Evolutionary conservation across 352 stramenopile genomes (phyloP), one percentile per base, ranked within the genome.

Genomic region (Albugo candida): DNA sequence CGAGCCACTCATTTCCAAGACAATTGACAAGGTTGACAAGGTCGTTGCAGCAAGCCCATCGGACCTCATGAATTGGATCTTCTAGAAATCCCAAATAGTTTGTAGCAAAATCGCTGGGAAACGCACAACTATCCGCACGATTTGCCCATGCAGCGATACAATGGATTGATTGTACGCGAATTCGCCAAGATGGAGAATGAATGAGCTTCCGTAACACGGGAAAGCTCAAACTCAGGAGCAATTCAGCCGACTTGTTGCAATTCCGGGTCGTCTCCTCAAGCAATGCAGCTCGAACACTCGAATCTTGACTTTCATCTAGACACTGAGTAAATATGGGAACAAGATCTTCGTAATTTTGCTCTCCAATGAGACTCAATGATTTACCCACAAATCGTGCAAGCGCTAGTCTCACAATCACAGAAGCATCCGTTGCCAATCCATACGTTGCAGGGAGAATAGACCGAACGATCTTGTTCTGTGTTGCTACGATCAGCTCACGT

Each of bases 121-220:
- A 60, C 38, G 59, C 45, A 8, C 65, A 60, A 3, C 67, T 68
- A 47, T 86, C 71, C 0, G 63, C 59, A 43, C 73, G 73, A 46
- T 81, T 73, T 4, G 72, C 70, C 76, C 76, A 92, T 4, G 77
- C 72, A 39, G 64, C 72, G 36, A 92, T 71, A 45, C 79, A 86
- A 55, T 92, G 66, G 36, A 87, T 73, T 60, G 81, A 88, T 44
- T 87, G 85, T 18, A 92, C 68, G 16, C 79, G 79, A 17, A 87
- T 70, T 44, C 79, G 74, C 79, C 79, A 92, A 49, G 82, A 68
- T 12, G 61, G 51, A n/a, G 76, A 86, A 31, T 67, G 61, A 24
- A 59, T 60, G 11, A 89, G 60, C 8, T 68, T 65, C 52, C 82
- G 65, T 46, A 89, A 68, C 5, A 67, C 70, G 0, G 76, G 67